These are phyloP conservation scores for Dicorynia guianensis DNA, from an alignment of 306 rosid genomes.

Conservation along the genomic window DNA sequence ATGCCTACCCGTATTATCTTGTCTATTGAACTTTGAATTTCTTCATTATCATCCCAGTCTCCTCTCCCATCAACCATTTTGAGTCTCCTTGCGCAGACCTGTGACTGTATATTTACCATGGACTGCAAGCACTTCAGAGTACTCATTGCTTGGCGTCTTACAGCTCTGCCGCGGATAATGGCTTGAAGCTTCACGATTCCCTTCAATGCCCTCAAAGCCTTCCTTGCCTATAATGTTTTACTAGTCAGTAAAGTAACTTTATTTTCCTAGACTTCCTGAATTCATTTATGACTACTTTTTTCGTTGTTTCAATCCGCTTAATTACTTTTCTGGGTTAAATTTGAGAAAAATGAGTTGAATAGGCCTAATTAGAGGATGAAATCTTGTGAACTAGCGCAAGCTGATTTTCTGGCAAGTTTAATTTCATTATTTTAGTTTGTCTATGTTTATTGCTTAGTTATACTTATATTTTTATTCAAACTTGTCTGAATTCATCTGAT, in stretches of 20 bases:
- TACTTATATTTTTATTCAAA: not conserved
- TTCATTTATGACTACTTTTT: not conserved
- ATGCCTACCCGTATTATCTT: slow-evolving; percentile 63
- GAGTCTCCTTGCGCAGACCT: slow-evolving; percentile 69
- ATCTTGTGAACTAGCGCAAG: not conserved
- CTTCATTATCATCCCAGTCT: slow-evolving; percentile 49
- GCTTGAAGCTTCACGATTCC: slow-evolving; percentile 99
- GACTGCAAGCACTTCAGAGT: slow-evolving; percentile 91
- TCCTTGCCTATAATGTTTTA: slow-evolving; percentile 72
- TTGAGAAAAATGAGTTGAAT: not conserved
- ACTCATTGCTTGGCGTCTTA: slow-evolving; percentile 86
- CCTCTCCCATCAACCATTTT: slow-evolving; percentile 55
- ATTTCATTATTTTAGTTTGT: slow-evolving; percentile 29
- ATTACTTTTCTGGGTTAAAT: slow-evolving; percentile 12
- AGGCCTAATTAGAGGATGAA: slow-evolving; percentile 14
- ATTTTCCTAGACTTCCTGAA: slow-evolving; percentile 7
- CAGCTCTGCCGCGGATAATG: slow-evolving; percentile 87
- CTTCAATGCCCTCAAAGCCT: slow-evolving; percentile 86
- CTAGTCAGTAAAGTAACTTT: slow-evolving; percentile 17
- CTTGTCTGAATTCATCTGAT: slow-evolving; percentile 1
- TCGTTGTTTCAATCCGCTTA: not conserved
- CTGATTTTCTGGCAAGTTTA: not conserved
- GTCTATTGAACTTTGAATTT: slow-evolving; percentile 59
- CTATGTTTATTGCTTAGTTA: not conserved
- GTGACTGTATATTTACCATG: slow-evolving; percentile 80